phyloP scores from a whole-genome alignment of 257 asterid genomes.

The Salvia rosmarinus region DNA sequence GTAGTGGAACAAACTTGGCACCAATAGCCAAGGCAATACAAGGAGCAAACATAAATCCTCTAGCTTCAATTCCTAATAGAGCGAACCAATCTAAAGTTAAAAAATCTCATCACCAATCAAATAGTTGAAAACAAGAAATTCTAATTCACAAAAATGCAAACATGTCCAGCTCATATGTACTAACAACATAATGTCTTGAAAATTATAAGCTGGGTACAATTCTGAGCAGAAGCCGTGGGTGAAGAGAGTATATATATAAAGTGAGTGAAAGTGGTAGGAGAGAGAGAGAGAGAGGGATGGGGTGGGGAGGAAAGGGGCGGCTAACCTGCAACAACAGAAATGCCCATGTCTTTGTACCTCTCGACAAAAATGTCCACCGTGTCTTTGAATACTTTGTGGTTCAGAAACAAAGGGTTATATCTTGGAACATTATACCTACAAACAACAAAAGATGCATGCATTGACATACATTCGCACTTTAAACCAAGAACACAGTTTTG shows the following conservation, averaged over 20 bases:
- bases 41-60: constrained; percentile 88
- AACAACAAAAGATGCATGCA: constrained; percentile 31
- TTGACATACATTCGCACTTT: neutral
- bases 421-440: constrained; percentile 88
- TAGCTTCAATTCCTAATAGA: constrained; percentile 81
- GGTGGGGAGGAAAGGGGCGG: neutral
- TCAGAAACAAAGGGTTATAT: constrained; percentile 69
- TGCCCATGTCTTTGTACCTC: constrained; percentile 74
- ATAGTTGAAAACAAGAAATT: neutral
- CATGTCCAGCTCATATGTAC: constrained; percentile 8
- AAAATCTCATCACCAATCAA: neutral
- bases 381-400: constrained; percentile 76
- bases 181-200: neutral
- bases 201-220: neutral
- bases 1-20: constrained; percentile 77
- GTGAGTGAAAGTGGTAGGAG: neutral
- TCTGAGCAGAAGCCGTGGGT: no score
- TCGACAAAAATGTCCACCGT: constrained; percentile 86
- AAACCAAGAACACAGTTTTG: neutral
- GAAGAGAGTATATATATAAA: neutral
- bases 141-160: neutral
- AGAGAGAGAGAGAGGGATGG: constrained; percentile 24
- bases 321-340: constrained; percentile 91
- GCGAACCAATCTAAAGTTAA: neutral
- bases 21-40: constrained; percentile 79